Evolutionary conservation across 2,329 filamentous ascomycete species (phyloP).

Genomic region (Graphium sp.): DNA sequence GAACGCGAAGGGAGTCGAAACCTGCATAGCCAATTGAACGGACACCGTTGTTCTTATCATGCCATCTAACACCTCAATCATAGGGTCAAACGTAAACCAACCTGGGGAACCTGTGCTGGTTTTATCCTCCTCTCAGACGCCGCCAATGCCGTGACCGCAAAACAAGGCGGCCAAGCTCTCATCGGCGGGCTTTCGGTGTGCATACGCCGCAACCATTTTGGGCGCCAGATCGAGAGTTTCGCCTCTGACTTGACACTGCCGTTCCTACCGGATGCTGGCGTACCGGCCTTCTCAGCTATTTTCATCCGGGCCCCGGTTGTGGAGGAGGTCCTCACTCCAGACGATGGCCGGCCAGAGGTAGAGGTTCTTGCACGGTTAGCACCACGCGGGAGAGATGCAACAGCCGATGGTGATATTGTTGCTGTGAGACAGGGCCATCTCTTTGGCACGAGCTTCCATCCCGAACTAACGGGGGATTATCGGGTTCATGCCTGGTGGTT

Average conservation of each 20-base stretch:
- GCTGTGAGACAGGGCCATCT: constrained; percentile 84
- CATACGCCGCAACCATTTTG: constrained; percentile 90
- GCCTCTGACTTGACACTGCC: constrained; percentile 56
- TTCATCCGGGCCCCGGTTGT: constrained; percentile 94
- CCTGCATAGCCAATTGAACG: too few species aligned
- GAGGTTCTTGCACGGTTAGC: constrained; percentile 35
- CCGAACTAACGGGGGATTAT: constrained; percentile 74
- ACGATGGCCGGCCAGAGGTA: constrained; percentile 17
- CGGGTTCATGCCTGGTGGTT: constrained; percentile 94
- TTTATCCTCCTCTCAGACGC: constrained; percentile 80
- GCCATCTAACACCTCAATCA: constrained; percentile 2
- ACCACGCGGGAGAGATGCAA: constrained; percentile 17
- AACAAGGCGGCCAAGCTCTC: constrained; percentile 80
- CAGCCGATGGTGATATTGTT: constrained; percentile 49
- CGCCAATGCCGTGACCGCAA: constrained; percentile 75
- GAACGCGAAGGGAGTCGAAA: too few species aligned
- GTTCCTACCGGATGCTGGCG: constrained; percentile 35
- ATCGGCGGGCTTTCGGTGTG: constrained; percentile 83
- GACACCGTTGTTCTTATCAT: not conserved
- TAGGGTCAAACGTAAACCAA: constrained; percentile 60
- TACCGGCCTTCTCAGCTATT: constrained; percentile 50
- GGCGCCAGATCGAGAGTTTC: constrained; percentile 84
- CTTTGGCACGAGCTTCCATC: constrained; percentile 90
- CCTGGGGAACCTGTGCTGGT: constrained; percentile 93
- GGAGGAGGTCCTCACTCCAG: constrained; percentile 51